Conservation (phyloP, 2,329 filamentous ascomycete species). For the Clonostachys chloroleuca region DNA sequence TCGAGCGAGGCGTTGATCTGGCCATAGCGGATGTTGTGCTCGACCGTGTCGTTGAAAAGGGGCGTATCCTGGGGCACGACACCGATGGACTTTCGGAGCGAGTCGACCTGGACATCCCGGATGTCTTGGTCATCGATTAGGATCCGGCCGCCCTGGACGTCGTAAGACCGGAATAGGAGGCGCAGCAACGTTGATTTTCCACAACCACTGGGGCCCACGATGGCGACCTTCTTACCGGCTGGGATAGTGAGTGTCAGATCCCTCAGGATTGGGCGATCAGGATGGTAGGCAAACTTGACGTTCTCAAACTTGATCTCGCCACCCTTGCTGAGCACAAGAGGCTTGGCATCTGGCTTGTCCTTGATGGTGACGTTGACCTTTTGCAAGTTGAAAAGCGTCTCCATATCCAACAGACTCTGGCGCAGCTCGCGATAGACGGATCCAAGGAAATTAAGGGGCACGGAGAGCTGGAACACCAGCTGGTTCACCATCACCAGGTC, state of each 20-base stretch:
- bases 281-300: slow-evolving; percentile 88
- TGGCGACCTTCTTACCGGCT: slow-evolving; percentile 90
- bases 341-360: slow-evolving; percentile 70
- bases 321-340: slow-evolving; percentile 67
- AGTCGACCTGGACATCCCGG: slow-evolving; percentile 75
- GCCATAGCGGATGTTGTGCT: slow-evolving; percentile 94
- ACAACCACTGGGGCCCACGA: slow-evolving; percentile 92
- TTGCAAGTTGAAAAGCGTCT: slow-evolving; percentile 94
- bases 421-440: slow-evolving; percentile 94
- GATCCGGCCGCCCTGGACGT: slow-evolving; percentile 80
- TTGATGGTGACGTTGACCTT: slow-evolving; percentile 89
- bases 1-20: slow-evolving; percentile 71
- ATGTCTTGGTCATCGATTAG: slow-evolving; percentile 92
- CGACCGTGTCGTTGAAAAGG: slow-evolving; percentile 93
- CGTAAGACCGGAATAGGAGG: slow-evolving; percentile 91
- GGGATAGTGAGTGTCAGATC: slow-evolving; percentile 86
- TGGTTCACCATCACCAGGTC: slow-evolving; percentile 99
- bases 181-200: slow-evolving; percentile 93
- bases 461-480: slow-evolving; percentile 94
- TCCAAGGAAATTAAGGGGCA: slow-evolving; percentile 96
- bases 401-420: slow-evolving; percentile 96
- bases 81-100: slow-evolving; percentile 78
- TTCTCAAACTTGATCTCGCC: slow-evolving; percentile 94
- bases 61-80: slow-evolving; percentile 97
- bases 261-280: slow-evolving; percentile 80